Conservation (phyloP, 2,329 filamentous ascomycete species). For the Neonectria coccinea region DNA sequence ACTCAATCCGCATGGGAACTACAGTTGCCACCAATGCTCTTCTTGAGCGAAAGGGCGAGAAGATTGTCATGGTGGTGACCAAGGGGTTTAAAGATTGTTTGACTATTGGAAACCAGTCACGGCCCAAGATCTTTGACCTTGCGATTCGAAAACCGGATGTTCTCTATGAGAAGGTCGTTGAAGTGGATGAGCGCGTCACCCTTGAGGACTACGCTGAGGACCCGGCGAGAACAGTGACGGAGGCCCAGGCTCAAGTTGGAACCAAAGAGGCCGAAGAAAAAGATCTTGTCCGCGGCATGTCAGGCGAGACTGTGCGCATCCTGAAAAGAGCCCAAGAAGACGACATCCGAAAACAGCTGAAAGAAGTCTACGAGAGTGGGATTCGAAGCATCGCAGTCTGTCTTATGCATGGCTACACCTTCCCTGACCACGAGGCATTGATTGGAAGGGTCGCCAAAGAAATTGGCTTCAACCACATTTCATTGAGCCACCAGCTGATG, state of each 20-base stretch:
- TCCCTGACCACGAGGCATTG: slow-evolving; percentile 84
- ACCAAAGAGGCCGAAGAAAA: slow-evolving; percentile 62
- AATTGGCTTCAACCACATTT: slow-evolving; percentile 81
- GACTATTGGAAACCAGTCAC: slow-evolving; percentile 88
- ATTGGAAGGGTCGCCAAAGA: slow-evolving; percentile 81
- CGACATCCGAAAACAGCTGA: slow-evolving; percentile 68
- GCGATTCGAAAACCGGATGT: slow-evolving; percentile 89
- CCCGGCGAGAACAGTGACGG: slow-evolving; percentile 69
- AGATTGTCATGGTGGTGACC: slow-evolving; percentile 87
- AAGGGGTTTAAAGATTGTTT: slow-evolving; percentile 90
- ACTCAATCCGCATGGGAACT: slow-evolving; percentile 95
- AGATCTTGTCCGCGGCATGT: slow-evolving; percentile 74
- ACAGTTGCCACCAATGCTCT: slow-evolving; percentile 94
- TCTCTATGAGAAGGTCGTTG: slow-evolving; percentile 85
- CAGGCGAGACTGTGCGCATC: slow-evolving; percentile 77
- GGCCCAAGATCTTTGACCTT: slow-evolving; percentile 91
- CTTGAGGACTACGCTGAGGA: slow-evolving; percentile 94
- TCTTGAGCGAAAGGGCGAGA: slow-evolving; percentile 89
- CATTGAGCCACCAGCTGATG: slow-evolving; percentile 59
- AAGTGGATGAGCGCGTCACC: slow-evolving; percentile 91
- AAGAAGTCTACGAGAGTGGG: slow-evolving; percentile 72
- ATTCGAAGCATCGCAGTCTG: slow-evolving; percentile 89
- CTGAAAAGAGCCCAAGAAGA: slow-evolving; percentile 68
- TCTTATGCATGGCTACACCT: slow-evolving; percentile 93
- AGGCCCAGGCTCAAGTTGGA: slow-evolving; percentile 66